These are phyloP conservation scores for Xylaria sp. DNA, from an alignment of 2,329 filamentous ascomycete genomes.

Conservation along the genomic window DNA sequence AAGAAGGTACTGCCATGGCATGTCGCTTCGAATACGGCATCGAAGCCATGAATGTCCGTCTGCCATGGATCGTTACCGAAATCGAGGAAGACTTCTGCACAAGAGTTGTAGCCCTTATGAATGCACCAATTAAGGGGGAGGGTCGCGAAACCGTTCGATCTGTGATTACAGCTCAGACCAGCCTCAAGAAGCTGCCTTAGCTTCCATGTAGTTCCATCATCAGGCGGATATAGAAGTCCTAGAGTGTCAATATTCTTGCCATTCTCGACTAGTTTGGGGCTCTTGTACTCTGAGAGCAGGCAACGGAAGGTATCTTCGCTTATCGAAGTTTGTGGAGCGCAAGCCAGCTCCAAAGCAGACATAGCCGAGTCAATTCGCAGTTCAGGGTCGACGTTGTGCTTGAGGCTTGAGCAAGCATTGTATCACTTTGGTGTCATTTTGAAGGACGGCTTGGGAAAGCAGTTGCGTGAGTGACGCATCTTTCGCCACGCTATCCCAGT, in stretches of 20 bases:
- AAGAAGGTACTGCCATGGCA: no score
- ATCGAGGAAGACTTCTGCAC: neutral
- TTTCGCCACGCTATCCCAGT: neutral
- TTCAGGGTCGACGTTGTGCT: neutral
- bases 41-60: no score
- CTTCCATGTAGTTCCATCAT: neutral
- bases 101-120: neutral
- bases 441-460: neutral
- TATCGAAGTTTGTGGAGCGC: neutral
- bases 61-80: neutral
- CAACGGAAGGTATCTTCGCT: neutral
- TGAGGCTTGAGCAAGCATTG: neutral
- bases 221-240: neutral
- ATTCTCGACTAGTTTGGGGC: neutral
- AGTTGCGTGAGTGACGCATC: neutral
- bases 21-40: no score
- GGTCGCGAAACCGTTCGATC: neutral
- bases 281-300: neutral
- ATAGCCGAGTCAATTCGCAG: neutral
- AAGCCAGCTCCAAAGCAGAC: neutral
- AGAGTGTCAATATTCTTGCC: neutral
- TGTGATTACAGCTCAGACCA: neutral
- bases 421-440: neutral
- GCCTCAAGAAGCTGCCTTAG: neutral
- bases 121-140: neutral